Evolutionary conservation across 2,329 filamentous ascomycete species (phyloP).

Genomic region (Pleurostoma richardsiae): DNA sequence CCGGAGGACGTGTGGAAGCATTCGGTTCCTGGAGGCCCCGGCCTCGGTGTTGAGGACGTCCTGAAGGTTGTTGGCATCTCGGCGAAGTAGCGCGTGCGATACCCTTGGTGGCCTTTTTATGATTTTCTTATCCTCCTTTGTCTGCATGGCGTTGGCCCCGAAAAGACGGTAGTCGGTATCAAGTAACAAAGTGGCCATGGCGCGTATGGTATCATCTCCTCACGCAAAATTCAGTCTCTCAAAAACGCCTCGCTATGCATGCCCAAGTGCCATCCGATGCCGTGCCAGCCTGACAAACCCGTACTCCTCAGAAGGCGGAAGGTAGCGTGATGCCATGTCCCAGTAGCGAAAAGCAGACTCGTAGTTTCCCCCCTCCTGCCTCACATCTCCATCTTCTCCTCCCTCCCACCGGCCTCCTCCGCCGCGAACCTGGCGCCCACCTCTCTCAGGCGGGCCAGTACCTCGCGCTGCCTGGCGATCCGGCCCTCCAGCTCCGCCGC

Average conservation of each 20-base stretch:
- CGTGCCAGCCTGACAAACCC: no score
- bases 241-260: no score
- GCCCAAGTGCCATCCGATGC: no score
- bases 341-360: no score
- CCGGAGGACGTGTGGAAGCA: conserved; percentile 63
- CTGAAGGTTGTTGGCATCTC: conserved; percentile 45
- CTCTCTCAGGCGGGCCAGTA: conserved; percentile 49
- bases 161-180: neutral
- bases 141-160: conserved; percentile 2
- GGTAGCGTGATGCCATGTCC: no score
- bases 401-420: conserved; percentile 21
- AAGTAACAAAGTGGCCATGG: neutral
- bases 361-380: conserved; percentile 6
- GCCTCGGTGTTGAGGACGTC: conserved; percentile 60
- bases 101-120: neutral
- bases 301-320: no score
- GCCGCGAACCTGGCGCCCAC: conserved; percentile 37
- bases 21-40: conserved; percentile 59
- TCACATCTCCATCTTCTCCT: conserved; percentile 19
- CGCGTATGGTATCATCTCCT: no score
- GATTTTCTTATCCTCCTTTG: neutral
- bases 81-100: neutral
- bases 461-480: conserved; percentile 56
- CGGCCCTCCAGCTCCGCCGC: conserved; percentile 60
- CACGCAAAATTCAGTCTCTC: no score